Conservation (phyloP, 768 basidiomycete species). For the Leucosporidium yakuticum region DNA sequence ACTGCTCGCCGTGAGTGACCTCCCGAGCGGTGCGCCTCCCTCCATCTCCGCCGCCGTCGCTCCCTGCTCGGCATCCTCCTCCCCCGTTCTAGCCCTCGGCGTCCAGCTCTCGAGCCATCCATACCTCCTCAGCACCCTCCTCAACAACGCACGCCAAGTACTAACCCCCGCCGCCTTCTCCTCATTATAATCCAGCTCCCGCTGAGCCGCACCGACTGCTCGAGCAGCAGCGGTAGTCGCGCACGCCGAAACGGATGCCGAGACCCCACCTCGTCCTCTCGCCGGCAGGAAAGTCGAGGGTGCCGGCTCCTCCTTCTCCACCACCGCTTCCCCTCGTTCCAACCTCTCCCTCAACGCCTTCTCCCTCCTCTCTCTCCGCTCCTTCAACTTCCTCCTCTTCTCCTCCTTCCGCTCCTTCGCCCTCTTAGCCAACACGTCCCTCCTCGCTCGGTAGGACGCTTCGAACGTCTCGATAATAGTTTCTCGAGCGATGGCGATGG, state of each 20-base stretch:
- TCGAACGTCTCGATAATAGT: slow-evolving; percentile 56
- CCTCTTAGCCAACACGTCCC: slow-evolving; percentile 40
- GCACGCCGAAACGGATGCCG: background rate
- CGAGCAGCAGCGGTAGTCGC: too few species aligned
- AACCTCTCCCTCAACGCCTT: background rate
- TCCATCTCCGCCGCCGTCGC: background rate
- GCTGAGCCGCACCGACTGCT: slow-evolving; percentile 16
- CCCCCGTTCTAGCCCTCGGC: background rate
- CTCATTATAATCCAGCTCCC: slow-evolving; percentile 25
- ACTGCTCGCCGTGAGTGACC: too few species aligned
- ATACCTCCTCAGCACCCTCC: background rate
- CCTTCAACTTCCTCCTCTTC: slow-evolving; percentile 12
- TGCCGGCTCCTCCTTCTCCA: slow-evolving; percentile 12
- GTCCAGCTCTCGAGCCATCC: background rate
- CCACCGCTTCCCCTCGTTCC: background rate
- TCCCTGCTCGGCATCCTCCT: background rate
- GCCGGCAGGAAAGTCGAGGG: too few species aligned
- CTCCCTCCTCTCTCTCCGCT: background rate
- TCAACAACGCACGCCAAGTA: background rate
- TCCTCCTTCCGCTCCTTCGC: slow-evolving; percentile 20
- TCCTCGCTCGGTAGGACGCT: slow-evolving; percentile 47
- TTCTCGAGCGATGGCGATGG: slow-evolving; percentile 21
- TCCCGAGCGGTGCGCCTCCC: background rate
- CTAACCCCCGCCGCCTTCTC: background rate
- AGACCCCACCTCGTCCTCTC: background rate